Conservation (phyloP, 2,329 filamentous ascomycete species). For the Mycogone perniciosa region DNA sequence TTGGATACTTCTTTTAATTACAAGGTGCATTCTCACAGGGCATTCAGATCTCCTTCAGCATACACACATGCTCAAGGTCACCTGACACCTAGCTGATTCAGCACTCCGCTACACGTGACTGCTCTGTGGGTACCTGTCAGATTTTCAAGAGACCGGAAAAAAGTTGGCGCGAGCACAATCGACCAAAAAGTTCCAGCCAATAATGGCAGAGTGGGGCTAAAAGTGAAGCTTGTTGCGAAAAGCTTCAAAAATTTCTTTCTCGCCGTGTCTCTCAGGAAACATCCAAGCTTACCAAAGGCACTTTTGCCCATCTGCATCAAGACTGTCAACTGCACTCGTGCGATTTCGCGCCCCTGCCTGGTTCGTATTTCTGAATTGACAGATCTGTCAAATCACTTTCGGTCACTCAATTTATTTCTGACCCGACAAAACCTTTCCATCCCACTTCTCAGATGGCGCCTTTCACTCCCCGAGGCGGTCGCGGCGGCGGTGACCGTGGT, state of each 20-base stretch:
- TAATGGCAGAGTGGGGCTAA: conserved; percentile 13
- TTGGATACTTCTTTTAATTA: background rate
- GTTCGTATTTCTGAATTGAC: conserved; percentile 12
- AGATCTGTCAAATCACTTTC: background rate
- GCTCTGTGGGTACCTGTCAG: background rate
- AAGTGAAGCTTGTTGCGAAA: conserved; percentile 18
- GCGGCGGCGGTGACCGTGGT: conserved; percentile 24
- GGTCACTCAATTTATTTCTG: conserved; percentile 1
- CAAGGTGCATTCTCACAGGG: background rate
- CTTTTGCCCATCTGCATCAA: conserved; percentile 15
- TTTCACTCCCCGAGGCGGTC: conserved; percentile 21
- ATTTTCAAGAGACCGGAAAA: conserved; percentile 11
- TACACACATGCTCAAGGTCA: background rate
- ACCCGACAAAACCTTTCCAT: background rate
- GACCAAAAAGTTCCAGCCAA: conserved; percentile 5
- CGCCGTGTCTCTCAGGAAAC: conserved; percentile 14
- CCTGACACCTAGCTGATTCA: conserved; percentile 7
- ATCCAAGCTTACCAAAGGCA: conserved; percentile 21
- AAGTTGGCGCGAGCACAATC: conserved; percentile 10
- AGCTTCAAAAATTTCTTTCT: conserved; percentile 36
- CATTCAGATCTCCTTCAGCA: background rate
- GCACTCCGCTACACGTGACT: background rate
- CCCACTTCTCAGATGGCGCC: conserved; percentile 11
- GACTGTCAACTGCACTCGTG: conserved; percentile 19
- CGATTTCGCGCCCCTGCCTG: conserved; percentile 15